Evolutionary conservation across 805 yeast genomes (phyloP), one percentile per base, ranked within the genome.

Genomic region (Wickerhamomyces subpelliculosus): DNA sequence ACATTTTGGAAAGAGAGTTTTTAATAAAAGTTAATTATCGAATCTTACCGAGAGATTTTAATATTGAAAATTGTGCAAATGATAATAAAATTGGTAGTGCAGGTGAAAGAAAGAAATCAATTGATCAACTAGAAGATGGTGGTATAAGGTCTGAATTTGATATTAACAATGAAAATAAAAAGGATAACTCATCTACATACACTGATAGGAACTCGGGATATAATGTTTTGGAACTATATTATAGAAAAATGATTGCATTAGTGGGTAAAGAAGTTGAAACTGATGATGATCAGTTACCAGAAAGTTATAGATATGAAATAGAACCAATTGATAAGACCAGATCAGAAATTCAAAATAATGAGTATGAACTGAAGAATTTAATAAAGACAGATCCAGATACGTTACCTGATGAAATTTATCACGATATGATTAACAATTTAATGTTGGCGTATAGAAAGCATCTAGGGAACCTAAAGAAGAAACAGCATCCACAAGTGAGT

Each of bases 1-100:
- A 93, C 58, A 70, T 90, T 39, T 67, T 90, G 34, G 98, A 90
- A 56, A 78, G 84, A 37, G 97, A 93, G 59, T 88, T 93, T 52
- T 69, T 90, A 32, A 73, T 74, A 35, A 68, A 88, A 44, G 90
- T 90, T 9, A 76, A 79, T 42, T 90, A 93, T 75, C 68, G 84
- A 44, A 78, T 84, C 12, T 71, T 84, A 4, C 90, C 93, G 3
- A 51, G 71, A 42, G 64, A 64, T 43, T 46, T 53, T 21, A 65
- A 65, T 38, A 56, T 62, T 13, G 46, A 57, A 27, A 68, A 62
- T 39, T 67, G 62, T 52, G 68, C 55, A 41, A 57, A 52, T 37
- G 67, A 52, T 60, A 35, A 38, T 24, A 41, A 29, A 19, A 38
- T 36, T 8, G 35, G 29, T 12, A 24, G 33, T 16, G 21, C 35